These are phyloP conservation scores for Didymella pomorum DNA, from an alignment of 2,329 filamentous ascomycete genomes.

Conservation along the genomic window DNA sequence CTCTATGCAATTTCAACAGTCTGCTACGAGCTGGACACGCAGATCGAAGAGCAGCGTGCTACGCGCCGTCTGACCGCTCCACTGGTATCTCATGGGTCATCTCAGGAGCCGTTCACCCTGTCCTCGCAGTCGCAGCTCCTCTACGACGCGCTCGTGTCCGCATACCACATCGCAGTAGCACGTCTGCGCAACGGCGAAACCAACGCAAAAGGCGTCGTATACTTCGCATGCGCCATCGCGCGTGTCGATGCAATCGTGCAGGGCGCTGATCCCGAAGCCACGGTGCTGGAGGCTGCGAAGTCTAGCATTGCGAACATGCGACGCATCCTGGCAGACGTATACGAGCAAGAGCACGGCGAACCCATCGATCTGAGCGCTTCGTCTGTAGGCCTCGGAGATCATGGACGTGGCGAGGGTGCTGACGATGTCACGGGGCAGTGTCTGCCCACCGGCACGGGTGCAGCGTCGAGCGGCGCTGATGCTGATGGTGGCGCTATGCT, in stretches of 20 bases:
- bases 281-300: conserved; percentile 33
- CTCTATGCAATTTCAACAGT: conserved; percentile 36
- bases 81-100: conserved; percentile 7
- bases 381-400: conserved; percentile 4
- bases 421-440: conserved; percentile 8
- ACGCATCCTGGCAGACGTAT: conserved; percentile 28
- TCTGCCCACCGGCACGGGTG: background rate
- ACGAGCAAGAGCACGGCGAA: conserved; percentile 31
- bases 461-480: too few species aligned
- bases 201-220: conserved; percentile 37
- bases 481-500: too few species aligned
- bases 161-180: conserved; percentile 17
- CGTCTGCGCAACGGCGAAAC: conserved; percentile 38
- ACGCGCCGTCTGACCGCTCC: conserved; percentile 19
- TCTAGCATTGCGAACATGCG: conserved; percentile 21
- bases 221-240: conserved; percentile 30
- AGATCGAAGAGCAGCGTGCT: conserved; percentile 31
- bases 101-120: background rate
- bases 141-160: conserved; percentile 19
- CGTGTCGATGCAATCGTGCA: conserved; percentile 36
- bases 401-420: conserved; percentile 23
- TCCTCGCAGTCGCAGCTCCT: conserved; percentile 27
- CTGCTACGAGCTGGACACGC: conserved; percentile 34
- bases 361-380: conserved; percentile 29
- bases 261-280: conserved; percentile 25